Evolutionary conservation across 2,329 filamentous ascomycete species (phyloP), one percentile per base, ranked within the genome.

Genomic region (Aspergillus ibericus): DNA sequence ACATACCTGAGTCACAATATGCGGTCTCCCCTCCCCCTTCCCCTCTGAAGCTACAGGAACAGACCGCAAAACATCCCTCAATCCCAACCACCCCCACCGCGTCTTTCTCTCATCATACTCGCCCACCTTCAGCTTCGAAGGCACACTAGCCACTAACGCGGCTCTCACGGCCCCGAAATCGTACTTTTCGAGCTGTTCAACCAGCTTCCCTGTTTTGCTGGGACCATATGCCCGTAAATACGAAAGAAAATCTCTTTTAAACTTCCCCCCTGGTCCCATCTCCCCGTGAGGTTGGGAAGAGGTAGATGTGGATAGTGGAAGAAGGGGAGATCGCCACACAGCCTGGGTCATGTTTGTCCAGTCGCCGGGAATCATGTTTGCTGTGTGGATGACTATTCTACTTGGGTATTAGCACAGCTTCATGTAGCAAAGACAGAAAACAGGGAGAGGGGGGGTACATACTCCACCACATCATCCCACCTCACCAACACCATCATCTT

Each of bases 271-370:
- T 52, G 81, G 68, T 59, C 10, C 27, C 16, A 15, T 7, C 15
- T 25, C 42, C 22, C 18, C n/a, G 60, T 42, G 25, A 53, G 7
- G 84, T 73, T 1, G 89, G 87, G 1, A 96, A 83, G 1, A 84
- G 70, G 0, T 8, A 9, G 27, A 29, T 4, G 27, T 32, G 9
- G 25, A 54, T 6, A 84, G 74, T 0, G 89, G 87, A 1, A 96
- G 83, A 1, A 84, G 70, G 0, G 91, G 91, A 0, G 91, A 93
- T 51, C 78, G 81, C 92, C 92, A 96, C 5, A 90, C 84, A 1
- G 86, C 91, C 72, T 96, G 92, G 0, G 88, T 90, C 89, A 96
- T 90, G 66, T 95, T 95, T 1, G 81, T 83, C 92, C 92, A 96
- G 72, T 96, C 92, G 56, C 88, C 86, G 4, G 82, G 70, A n/a